Base-by-base conservation (phyloP, 2,329 filamentous ascomycete genomes). In the Ophiostoma ulmi region DNA sequence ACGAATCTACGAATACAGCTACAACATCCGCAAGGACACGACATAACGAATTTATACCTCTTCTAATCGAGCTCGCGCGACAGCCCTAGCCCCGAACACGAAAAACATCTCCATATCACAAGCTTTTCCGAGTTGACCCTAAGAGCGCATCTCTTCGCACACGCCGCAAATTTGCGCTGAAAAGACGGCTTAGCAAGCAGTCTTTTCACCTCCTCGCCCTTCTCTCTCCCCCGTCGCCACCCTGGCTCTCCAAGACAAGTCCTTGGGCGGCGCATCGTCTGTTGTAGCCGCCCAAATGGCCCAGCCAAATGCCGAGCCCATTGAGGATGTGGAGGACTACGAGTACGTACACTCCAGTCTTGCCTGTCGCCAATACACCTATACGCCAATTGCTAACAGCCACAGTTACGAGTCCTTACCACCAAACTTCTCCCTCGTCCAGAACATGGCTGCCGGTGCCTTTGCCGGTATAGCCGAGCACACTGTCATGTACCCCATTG, bases 401-500 rank as follows among this genome's bases (percentile, higher is more conserved):
- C 39, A 22, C 73, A 90, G 87, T 82, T 98, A 98, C 87, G 94
- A 98, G 86, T 90, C 90, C 75, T 88, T 99, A 71, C 94, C 94
- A 74, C 91, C 94, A 75, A 97, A 97, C 82, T 97, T 97, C 84
- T 95, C 93, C 76, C 86, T 98, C 78, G 83, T 91, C 75, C 93
- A 95, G 79, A 99, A 98, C 81, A 97, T 98, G 93, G 84, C 90
- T 74, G 95, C 95, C 70, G 95, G 95, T 80, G 95, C 95, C 75
- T 97, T 98, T 82, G 95, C 95, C 72, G 95, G 95, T 76, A 96
- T 97, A 82, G 93, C 94, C 77, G 94, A 98, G 83, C 94, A 98
- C 81, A 96, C 94, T 72, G 94, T 97, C 77, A 98, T 99, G 95
- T 99, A 99, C 79, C 95, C 95, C 26, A 91, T 99, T 78, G 95